Base-by-base conservation (phyloP, 495 filamentous ascomycete genomes). In the Penicillium canariense region DNA sequence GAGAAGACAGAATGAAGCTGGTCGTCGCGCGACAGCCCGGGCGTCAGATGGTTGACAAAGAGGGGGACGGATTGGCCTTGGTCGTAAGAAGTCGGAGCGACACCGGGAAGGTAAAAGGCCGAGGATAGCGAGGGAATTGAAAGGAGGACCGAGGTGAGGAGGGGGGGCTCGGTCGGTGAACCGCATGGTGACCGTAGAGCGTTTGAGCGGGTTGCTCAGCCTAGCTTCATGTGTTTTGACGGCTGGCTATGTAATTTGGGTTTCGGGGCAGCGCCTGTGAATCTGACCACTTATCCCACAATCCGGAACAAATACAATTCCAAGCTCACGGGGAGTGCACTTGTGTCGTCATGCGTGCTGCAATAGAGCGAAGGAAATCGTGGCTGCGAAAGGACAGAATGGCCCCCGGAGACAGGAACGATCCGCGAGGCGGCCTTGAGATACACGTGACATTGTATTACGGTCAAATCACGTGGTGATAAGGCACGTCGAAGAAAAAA, bases 81-180 rank as follows among this genome's bases (percentile, higher is more conserved):
- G 57, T 86, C 81, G 74, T 97, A 98, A 38, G 91, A 89, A 20
- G 87, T 91, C n/a, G 95, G 94, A 46, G 92, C 91, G 63, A 97
- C 90, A 54, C 94, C 94, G 14, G 94, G 94, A 32, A 98, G 87
- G 74, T 97, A 97, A 78, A 97, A 97, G 48, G 90, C 89, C 5
- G 85, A 73, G 17, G 87, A 79, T 28, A 89, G 70, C 4, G 74
- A 68, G 31, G 77, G 70, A 8, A 71, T 58, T 20, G 66, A 50
- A 12, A 74, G 58, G 9, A 77, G 48, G 36, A 66, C 59, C 30
- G 61, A 60, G 2, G 63, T 56, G 18, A 77, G 32, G 26, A 71
- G 52, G 22, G 62, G n/a, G 55, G 3, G 61, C 38, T 55, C 62
- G 71, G 48, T 67, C 66, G 61, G 58, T 62, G 56, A 70, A 69